A percentile compares a stretch with the other conserved stretches of the same genome.
Evolutionary conservation across 176 grass and related monocot genomes (phyloP).

Genomic region (Zoysia pacifica): DNA sequence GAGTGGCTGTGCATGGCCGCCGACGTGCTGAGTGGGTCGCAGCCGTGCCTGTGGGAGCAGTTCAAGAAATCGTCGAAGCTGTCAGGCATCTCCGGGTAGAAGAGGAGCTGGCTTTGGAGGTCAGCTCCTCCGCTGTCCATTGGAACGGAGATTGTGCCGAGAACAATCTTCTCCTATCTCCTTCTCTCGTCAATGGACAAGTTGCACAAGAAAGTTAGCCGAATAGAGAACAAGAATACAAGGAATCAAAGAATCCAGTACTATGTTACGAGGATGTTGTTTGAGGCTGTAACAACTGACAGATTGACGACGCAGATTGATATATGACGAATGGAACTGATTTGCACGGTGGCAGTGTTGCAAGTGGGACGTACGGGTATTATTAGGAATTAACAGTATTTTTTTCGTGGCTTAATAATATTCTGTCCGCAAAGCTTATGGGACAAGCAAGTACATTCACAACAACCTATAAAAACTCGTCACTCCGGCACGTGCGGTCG

Average conservation of each 20-base stretch:
- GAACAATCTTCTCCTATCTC: conserved; percentile 8
- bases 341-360: not conserved
- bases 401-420: no score
- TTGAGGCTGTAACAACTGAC: not conserved
- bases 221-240: not conserved
- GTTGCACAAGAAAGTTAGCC: conserved; percentile 21
- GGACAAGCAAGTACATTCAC: no score
- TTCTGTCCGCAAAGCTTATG: no score
- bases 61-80: conserved; percentile 68
- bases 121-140: conserved; percentile 66
- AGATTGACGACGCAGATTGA: not conserved
- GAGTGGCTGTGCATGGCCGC: conserved; percentile 72
- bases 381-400: no score
- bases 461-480: no score
- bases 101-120: conserved; percentile 58
- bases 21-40: conserved; percentile 62
- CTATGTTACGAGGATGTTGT: not conserved
- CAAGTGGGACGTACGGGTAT: no score
- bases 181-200: conserved; percentile 21
- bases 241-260: conserved; percentile 10
- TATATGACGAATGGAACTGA: conserved; percentile 9
- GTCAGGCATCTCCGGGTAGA: conserved; percentile 57
- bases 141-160: conserved; percentile 20
- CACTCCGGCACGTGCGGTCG: no score
- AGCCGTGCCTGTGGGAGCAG: conserved; percentile 80